Evolutionary conservation across 106 monocot species (phyloP), one percentile per base, ranked within the genome.

Genomic region (Dendrobium huoshanense): DNA sequence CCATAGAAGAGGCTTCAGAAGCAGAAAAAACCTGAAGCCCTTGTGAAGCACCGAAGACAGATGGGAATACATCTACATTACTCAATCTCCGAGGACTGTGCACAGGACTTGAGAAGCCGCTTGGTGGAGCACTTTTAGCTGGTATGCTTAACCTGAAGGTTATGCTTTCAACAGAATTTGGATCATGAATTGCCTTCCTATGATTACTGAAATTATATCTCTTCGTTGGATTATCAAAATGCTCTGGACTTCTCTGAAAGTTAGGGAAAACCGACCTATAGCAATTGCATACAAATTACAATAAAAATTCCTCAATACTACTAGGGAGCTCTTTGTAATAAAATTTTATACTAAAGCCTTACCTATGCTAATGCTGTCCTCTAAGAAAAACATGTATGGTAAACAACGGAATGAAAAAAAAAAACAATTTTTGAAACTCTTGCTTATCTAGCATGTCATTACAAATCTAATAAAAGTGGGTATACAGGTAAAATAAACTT

Each of bases 91-190:
- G 85, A 70, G 98, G 98, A 81, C 94, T 94, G 73, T 68, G 81
- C 24, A 81, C 84, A 43, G 97, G 97, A 82, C 94, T 98, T 80
- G 89, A 92, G 61, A 98, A 82, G 25, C 75, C 85, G 85, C 92
- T 94, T 24, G 88, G 41, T 76, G 94, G 94, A 80, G 92, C 92
- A 90, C 94, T 94, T 84, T 88, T 94, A 79, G 89, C 84, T 75
- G 94, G 94, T 48, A 91, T 79, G 40, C 83, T 90, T 65, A 92
- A 55, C 44, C 83, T 85, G 61, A 92, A 89, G 48, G 75, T 84
- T 9, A 18, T 65, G 61, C 48, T 59, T 79, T 79, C 85, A 84
- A 59, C 65, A 68, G 90, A 79, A 87, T 82, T 82, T 77, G 79
- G 77, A 80, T 89, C 88, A 59, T 88, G 80, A 31, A 83, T 74